Percentiles rank a stretch among this genome's conserved stretches.
phyloP scores from a whole-genome alignment of 345 rosid genomes.

The Psidium guajava region DNA sequence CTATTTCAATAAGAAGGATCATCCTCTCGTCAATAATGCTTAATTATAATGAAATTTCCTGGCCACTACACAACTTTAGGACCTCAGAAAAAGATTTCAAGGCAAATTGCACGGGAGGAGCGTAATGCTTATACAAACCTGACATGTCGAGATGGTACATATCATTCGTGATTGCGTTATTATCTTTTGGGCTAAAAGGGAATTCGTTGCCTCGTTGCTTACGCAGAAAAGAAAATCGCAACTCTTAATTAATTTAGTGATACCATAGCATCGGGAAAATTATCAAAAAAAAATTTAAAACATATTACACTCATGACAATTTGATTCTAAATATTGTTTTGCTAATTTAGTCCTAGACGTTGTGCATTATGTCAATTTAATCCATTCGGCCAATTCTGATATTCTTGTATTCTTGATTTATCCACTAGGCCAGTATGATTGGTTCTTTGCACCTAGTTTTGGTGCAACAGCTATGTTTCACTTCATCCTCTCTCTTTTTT shows the following conservation, averaged over 20 bases:
- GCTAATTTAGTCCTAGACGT: too few species aligned
- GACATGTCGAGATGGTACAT: not conserved
- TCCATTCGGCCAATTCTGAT: too few species aligned
- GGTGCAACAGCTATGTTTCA: too few species aligned
- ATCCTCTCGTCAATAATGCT: not conserved
- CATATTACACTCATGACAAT: too few species aligned
- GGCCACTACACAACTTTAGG: not conserved
- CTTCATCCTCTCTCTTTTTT: too few species aligned
- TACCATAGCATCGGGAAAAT: not conserved
- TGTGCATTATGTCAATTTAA: too few species aligned
- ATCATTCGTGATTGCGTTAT: not conserved
- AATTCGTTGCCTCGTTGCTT: not conserved
- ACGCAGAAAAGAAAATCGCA: not conserved
- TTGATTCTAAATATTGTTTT: too few species aligned
- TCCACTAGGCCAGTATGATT: too few species aligned
- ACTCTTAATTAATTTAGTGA: not conserved
- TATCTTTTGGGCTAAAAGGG: not conserved
- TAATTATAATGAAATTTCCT: not conserved
- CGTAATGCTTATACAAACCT: not conserved
- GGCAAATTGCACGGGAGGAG: not conserved
- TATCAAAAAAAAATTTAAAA: too few species aligned
- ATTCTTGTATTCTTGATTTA: too few species aligned
- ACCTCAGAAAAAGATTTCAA: not conserved
- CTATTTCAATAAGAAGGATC: not conserved
- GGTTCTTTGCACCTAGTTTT: too few species aligned